Evolutionary conservation across 2,329 filamentous ascomycete species (phyloP).

Genomic region (Furcasterigmium sp.): DNA sequence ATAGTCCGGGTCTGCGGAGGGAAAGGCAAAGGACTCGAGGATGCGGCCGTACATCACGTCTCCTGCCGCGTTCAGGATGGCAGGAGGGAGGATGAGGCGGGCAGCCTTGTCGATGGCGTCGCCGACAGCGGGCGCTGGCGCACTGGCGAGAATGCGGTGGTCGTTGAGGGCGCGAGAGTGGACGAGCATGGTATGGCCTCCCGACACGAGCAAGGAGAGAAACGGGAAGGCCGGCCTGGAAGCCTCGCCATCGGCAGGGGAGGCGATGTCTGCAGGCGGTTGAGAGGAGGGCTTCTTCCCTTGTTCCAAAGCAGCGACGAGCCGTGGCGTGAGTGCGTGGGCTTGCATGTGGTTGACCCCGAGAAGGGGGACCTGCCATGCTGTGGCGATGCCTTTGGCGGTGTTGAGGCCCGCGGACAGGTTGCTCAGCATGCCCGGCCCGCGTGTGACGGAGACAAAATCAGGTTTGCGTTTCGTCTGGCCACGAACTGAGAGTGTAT

Average conservation of each 20-base stretch:
- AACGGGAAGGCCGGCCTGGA: constrained; percentile 67
- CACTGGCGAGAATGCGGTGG: constrained; percentile 69
- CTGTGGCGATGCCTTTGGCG: constrained; percentile 81
- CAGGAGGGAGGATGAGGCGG: constrained; percentile 64
- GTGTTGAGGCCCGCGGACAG: constrained; percentile 73
- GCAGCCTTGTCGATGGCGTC: constrained; percentile 87
- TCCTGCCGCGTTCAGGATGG: constrained; percentile 45
- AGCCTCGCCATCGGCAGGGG: constrained; percentile 1
- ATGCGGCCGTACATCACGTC: constrained; percentile 75
- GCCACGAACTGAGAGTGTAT: constrained; percentile 10
- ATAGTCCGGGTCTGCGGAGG: constrained; percentile 26
- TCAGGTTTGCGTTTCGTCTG: constrained; percentile 52
- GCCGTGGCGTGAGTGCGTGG: constrained; percentile 80
- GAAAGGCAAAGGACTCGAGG: constrained; percentile 77
- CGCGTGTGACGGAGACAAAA: constrained; percentile 83
- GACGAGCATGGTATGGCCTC: constrained; percentile 86
- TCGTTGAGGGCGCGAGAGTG: constrained; percentile 62
- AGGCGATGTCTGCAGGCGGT: not conserved
- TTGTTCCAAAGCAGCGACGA: constrained; percentile 58
- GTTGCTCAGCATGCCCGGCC: constrained; percentile 81
- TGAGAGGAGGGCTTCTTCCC: not conserved
- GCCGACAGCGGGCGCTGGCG: constrained; percentile 80
- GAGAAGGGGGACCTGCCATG: constrained; percentile 77
- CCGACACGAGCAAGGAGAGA: constrained; percentile 81
- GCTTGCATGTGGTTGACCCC: constrained; percentile 98